Evolutionary conservation across 164 flowering plant species (phyloP).

Genomic region (Magnolia kwangsiensis): DNA sequence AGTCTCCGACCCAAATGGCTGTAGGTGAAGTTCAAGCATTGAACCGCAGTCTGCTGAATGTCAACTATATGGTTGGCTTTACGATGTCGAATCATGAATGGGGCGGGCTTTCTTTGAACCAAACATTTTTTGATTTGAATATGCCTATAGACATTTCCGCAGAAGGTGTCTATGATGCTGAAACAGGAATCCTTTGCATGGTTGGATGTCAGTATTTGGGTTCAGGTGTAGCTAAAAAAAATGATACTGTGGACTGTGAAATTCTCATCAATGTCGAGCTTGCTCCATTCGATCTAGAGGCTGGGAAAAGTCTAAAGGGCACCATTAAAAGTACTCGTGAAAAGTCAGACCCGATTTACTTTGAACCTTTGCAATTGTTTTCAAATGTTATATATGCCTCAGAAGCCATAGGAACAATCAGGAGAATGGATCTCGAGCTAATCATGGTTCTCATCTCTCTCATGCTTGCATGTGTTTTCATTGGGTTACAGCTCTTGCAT

Average conservation of each 20-base stretch:
- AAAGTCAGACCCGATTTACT: conserved; percentile 46
- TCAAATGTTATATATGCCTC: conserved; percentile 15
- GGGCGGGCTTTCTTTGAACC: conserved; percentile 7
- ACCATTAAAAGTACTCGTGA: conserved; percentile 46
- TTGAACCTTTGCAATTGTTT: conserved; percentile 33
- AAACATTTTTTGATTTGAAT: conserved; percentile 6
- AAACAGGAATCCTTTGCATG: conserved; percentile 64
- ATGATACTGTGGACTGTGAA: conserved; percentile 47
- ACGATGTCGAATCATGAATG: not conserved
- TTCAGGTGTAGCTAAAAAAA: not conserved
- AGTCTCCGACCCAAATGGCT: not conserved
- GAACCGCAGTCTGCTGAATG: conserved; percentile 28
- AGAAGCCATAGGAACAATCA: conserved; percentile 22
- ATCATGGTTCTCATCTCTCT: conserved; percentile 50
- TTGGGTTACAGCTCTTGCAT: conserved; percentile 45
- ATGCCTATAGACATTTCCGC: conserved; percentile 38
- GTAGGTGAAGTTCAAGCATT: not conserved
- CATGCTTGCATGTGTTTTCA: conserved; percentile 49
- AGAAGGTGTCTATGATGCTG: conserved; percentile 60
- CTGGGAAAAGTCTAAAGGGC: conserved; percentile 36
- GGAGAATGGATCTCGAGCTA: conserved; percentile 64
- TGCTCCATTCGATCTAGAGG: conserved; percentile 33
- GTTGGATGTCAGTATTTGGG: conserved; percentile 48
- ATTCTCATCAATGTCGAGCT: conserved; percentile 46
- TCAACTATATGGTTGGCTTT: conserved; percentile 46